phyloP scores from a whole-genome alignment of 768 basidiomycete species.

The Cystofilobasidium macerans region DNA sequence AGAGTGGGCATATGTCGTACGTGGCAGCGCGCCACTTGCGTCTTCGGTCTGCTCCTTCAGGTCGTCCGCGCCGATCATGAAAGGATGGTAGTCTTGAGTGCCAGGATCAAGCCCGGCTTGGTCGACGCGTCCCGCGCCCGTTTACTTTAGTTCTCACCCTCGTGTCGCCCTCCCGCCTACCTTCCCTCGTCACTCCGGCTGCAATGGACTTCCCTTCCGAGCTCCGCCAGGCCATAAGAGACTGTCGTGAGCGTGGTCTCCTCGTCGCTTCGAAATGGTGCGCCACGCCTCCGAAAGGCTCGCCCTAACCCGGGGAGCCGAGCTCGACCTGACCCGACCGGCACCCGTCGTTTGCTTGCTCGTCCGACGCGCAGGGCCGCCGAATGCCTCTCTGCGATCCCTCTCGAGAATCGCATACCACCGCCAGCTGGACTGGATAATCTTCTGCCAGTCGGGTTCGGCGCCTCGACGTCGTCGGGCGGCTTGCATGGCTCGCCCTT shows the following conservation, averaged over 20 bases:
- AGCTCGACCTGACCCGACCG: neutral
- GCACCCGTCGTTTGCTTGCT: neutral
- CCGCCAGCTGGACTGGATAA: neutral
- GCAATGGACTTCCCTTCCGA: slow-evolving; percentile 18
- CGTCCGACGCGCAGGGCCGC: slow-evolving; percentile 21
- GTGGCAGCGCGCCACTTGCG: too few relatives aligned
- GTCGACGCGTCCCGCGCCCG: too few relatives aligned
- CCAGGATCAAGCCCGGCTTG: too few relatives aligned
- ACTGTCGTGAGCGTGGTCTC: slow-evolving; percentile 26
- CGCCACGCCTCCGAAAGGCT: neutral
- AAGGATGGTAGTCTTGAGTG: too few relatives aligned
- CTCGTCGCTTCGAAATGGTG: slow-evolving; percentile 26
- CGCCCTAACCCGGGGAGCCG: neutral
- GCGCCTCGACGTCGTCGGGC: neutral
- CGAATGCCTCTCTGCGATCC: slow-evolving; percentile 14
- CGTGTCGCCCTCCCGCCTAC: neutral
- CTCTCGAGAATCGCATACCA: neutral
- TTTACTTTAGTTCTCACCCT: too few relatives aligned
- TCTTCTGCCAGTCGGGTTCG: neutral
- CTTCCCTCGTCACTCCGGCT: neutral
- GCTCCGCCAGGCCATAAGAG: slow-evolving; percentile 23
- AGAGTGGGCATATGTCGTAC: too few relatives aligned
- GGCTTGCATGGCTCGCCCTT: neutral
- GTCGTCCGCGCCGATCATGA: too few relatives aligned
- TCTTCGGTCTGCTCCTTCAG: too few relatives aligned